A percentile compares a stretch with the other conserved stretches of the same genome.
These are phyloP conservation scores for Fallopia convolvulus DNA, from an alignment of 148 eudicot genomes.

Conservation along the genomic window DNA sequence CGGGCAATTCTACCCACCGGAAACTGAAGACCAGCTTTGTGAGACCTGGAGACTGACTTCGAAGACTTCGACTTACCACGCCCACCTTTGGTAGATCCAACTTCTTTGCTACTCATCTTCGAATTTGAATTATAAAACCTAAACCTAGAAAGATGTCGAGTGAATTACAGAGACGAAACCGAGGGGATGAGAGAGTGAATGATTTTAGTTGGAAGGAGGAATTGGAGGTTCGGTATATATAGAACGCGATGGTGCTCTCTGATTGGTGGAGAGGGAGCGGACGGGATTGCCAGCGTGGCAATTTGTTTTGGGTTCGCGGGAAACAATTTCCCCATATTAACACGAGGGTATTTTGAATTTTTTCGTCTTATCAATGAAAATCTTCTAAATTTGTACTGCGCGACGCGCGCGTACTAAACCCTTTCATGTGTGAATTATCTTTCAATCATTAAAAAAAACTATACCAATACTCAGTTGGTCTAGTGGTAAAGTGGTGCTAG, in stretches of 20 bases:
- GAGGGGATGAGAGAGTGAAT: not conserved
- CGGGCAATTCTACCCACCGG: slow-evolving; percentile 32
- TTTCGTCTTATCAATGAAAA: not conserved
- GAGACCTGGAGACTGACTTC: slow-evolving; percentile 26
- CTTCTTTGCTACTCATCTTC: slow-evolving; percentile 7
- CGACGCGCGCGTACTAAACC: not conserved
- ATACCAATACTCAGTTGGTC: too few species aligned
- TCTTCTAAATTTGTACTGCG: not conserved
- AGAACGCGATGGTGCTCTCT: not conserved
- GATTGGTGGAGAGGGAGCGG: slow-evolving; percentile 8
- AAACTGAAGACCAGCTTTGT: slow-evolving; percentile 31
- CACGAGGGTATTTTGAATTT: not conserved
- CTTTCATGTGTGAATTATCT: too few species aligned
- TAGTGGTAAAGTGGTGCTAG: too few species aligned
- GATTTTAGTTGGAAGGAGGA: not conserved
- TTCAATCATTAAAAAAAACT: too few species aligned
- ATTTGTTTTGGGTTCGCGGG: not conserved
- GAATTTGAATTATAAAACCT: not conserved
- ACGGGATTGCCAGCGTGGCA: slow-evolving; percentile 2
- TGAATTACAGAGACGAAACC: not conserved
- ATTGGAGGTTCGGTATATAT: not conserved
- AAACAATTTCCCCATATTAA: not conserved
- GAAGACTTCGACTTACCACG: slow-evolving; percentile 24
- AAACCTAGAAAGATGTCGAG: not conserved
- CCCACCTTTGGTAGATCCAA: slow-evolving; percentile 17